These are phyloP conservation scores for Colletotrichum caudatum DNA, from an alignment of 2,329 filamentous ascomycete species.

Conservation along the genomic window DNA sequence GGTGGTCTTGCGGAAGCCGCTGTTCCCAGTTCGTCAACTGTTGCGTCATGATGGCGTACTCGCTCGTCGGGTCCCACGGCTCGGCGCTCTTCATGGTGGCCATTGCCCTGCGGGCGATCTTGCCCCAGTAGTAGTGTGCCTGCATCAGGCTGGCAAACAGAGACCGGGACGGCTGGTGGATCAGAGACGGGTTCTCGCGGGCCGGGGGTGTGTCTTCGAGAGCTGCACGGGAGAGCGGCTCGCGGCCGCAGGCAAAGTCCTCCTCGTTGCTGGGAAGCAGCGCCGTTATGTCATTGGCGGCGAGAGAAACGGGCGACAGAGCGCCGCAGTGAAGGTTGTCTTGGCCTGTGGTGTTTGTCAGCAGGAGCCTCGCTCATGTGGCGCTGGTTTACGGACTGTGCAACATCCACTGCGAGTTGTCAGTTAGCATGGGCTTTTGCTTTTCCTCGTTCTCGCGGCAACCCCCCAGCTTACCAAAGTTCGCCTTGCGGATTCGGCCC, in stretches of 20 bases:
- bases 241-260: constrained; percentile 61
- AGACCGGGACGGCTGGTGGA: constrained; percentile 59
- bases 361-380: background rate
- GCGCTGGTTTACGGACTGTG: constrained; percentile 56
- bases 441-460: constrained; percentile 4
- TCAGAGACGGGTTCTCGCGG: constrained; percentile 57
- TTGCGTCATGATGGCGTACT: constrained; percentile 59
- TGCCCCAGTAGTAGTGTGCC: constrained; percentile 66
- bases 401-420: constrained; percentile 64
- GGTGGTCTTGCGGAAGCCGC: constrained; percentile 60
- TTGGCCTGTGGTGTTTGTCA: constrained; percentile 53
- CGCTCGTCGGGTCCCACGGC: constrained; percentile 62
- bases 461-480: constrained; percentile 59
- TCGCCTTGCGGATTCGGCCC: constrained; percentile 67
- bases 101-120: constrained; percentile 62
- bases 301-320: constrained; percentile 62
- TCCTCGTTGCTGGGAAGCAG: constrained; percentile 65
- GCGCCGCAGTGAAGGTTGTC: constrained; percentile 68
- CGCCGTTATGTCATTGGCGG: constrained; percentile 65
- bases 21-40: constrained; percentile 63
- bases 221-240: constrained; percentile 64
- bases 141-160: constrained; percentile 69
- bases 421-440: constrained; percentile 26
- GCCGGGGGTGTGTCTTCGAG: constrained; percentile 66
- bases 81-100: constrained; percentile 56